Base-by-base conservation (phyloP, 805 yeast species). In the Jamesozyma hellenica region DNA sequence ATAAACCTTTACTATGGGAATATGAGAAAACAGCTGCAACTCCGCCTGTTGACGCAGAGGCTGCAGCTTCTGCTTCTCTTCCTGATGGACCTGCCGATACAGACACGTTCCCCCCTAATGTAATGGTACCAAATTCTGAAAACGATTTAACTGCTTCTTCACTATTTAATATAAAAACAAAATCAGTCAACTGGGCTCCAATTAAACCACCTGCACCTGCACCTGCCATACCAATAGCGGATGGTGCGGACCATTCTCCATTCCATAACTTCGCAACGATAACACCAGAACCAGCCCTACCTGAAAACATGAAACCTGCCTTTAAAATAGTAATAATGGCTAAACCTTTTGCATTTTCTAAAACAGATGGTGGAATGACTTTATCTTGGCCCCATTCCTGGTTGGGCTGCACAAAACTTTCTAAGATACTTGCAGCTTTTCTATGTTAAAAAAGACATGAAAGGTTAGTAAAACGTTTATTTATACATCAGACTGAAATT, bases 131-230 rank as follows among this genome's bases (percentile, higher is more conserved):
- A 49, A 81, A 74, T 58, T 87, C 95, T 10, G 96, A 85, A 64
- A 92, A 92, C 4, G 96, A 77, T 46, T 82, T 85, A 32, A 92
- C 98, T 1, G 98, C 98, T 2, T 87, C 75, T 41, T 75, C 72
- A 12, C 83, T 75, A 66, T 92, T 92, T 47, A 92, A 72, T 42
- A 92, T 88, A 59, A 92, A 92, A 17, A 92, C 96, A 58, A 92
- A 92, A 66, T 92, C 97, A 2, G 98, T 92, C 53, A 92, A 67
- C 59, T 92, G 98, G 9, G 95, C 92, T 29, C 98, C 98, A 50
- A 92, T 74, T 65, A 87, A 92, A 33, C 98, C 98, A 42, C 98
- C 98, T 3, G 92, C 96, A 52, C 98, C 98, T 2, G 96, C 97
- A 50, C 97, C 98, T 3, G 95, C 97, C n/a, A 96, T 82, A 35